phyloP scores from a whole-genome alignment of 2,329 filamentous ascomycete species.

The Aspergillus pseudoviridinutans region DNA sequence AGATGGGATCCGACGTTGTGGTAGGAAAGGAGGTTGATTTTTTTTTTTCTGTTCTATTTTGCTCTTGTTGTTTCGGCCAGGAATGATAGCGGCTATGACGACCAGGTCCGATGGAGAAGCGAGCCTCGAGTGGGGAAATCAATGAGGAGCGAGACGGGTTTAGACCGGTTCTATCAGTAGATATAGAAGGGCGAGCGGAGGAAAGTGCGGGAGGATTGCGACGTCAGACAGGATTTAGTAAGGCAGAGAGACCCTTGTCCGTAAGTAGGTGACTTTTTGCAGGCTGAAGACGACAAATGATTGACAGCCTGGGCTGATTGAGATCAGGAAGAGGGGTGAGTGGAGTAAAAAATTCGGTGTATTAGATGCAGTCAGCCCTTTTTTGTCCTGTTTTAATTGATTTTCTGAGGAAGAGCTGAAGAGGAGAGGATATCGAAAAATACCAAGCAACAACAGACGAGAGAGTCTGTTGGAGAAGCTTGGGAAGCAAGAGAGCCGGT shows the following conservation, averaged over 20 bases:
- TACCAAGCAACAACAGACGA: constrained; percentile 14
- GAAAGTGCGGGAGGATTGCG: constrained; percentile 14
- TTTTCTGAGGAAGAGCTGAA: neutral
- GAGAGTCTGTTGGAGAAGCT: neutral
- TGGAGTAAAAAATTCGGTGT: constrained; percentile 10
- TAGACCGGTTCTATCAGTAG: neutral
- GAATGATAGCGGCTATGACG: constrained; percentile 4
- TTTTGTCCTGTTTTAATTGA: neutral
- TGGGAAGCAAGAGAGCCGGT: constrained; percentile 3
- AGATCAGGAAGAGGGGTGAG: constrained; percentile 7
- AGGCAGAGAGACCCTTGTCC: constrained; percentile 12
- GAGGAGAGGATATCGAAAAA: neutral
- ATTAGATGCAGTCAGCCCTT: constrained; percentile 4
- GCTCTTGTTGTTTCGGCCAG: neutral
- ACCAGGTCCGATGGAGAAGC: constrained; percentile 9
- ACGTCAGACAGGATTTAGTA: constrained; percentile 15
- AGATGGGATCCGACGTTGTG: constrained; percentile 9
- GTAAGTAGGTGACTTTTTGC: constrained; percentile 6
- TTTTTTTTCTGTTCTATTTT: neutral
- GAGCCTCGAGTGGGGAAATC: constrained; percentile 11
- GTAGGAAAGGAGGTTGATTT: constrained; percentile 6
- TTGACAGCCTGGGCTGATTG: constrained; percentile 20
- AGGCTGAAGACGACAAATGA: constrained; percentile 21
- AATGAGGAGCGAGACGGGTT: constrained; percentile 9
- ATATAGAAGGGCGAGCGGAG: constrained; percentile 3